These are phyloP conservation scores for Udeniomyces megalosporus DNA, from an alignment of 768 basidiomycete species.

Conservation along the genomic window DNA sequence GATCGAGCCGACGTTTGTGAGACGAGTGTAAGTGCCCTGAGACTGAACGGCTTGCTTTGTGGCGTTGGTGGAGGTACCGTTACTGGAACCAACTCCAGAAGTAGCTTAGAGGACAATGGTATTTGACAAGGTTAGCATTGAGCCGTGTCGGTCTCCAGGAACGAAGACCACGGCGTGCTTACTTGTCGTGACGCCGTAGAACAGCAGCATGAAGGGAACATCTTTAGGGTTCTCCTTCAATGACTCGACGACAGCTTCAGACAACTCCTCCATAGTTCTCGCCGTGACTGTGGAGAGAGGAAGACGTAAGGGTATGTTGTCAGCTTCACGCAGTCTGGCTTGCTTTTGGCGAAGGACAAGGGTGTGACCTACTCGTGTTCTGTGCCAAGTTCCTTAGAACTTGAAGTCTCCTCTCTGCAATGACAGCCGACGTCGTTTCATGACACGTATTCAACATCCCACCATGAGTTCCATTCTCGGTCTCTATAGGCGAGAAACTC, in stretches of 20 bases:
- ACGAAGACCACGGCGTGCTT: too few species aligned
- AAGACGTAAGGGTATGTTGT: too few species aligned
- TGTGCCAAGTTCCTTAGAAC: conserved; percentile 8
- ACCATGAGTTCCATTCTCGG: not conserved
- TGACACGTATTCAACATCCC: not conserved
- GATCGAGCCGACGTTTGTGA: conserved; percentile 5
- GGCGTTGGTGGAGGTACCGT: too few species aligned
- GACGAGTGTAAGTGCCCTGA: not conserved
- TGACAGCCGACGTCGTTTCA: conserved; percentile 8
- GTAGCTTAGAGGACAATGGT: too few species aligned
- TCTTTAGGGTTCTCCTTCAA: not conserved
- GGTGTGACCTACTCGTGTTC: too few species aligned
- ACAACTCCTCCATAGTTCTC: not conserved
- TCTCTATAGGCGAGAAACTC: too few species aligned
- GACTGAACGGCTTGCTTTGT: too few species aligned
- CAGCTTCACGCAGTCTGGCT: too few species aligned
- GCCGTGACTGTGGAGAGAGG: not conserved
- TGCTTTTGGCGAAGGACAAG: not conserved
- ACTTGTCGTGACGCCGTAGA: not conserved
- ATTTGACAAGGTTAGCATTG: too few species aligned
- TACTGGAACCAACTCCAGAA: too few species aligned
- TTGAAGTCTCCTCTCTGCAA: conserved; percentile 9
- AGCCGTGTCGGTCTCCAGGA: too few species aligned
- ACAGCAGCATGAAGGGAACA: conserved; percentile 1
- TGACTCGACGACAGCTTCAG: not conserved